phyloP scores from a whole-genome alignment of 768 basidiomycete species.

The Amanita rubescens region DNA sequence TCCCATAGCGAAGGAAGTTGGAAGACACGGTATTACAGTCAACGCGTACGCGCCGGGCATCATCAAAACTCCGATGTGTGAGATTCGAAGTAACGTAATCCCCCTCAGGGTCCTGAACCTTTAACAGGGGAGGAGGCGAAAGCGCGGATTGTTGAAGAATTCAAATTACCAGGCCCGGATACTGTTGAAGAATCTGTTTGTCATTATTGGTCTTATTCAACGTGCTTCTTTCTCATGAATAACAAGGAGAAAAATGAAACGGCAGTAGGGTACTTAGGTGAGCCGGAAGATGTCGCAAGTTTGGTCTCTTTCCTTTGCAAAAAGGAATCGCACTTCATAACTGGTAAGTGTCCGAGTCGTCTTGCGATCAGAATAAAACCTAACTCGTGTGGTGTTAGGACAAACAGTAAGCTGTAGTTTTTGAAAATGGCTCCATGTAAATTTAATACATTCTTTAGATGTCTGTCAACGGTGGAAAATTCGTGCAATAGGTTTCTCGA shows the following conservation, averaged over 20 bases:
- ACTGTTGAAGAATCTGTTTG: neutral
- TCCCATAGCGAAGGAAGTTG: constrained; percentile 16
- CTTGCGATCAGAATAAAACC: neutral
- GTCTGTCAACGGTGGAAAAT: constrained; percentile 5
- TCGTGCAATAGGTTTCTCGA: too few relatives aligned
- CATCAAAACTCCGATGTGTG: constrained; percentile 3
- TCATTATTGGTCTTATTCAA: neutral
- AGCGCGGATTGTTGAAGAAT: neutral
- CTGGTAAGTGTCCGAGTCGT: constrained; percentile 13
- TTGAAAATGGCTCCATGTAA: neutral
- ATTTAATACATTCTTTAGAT: neutral
- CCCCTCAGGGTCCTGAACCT: neutral
- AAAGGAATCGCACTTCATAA: constrained; percentile 24
- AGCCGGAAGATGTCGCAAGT: constrained; percentile 22
- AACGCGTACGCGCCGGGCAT: constrained; percentile 24
- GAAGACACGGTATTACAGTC: constrained; percentile 21
- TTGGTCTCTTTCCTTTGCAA: constrained; percentile 26
- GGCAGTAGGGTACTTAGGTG: constrained; percentile 9
- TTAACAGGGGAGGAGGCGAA: neutral
- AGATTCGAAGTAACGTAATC: neutral
- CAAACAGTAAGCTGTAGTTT: constrained; percentile 4
- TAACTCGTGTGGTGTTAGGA: neutral
- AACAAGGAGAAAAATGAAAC: neutral
- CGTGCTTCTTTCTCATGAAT: neutral
- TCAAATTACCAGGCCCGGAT: neutral